Evolutionary conservation across 2,329 filamentous ascomycete species (phyloP).

Genomic region (Fusarium haematococcum): DNA sequence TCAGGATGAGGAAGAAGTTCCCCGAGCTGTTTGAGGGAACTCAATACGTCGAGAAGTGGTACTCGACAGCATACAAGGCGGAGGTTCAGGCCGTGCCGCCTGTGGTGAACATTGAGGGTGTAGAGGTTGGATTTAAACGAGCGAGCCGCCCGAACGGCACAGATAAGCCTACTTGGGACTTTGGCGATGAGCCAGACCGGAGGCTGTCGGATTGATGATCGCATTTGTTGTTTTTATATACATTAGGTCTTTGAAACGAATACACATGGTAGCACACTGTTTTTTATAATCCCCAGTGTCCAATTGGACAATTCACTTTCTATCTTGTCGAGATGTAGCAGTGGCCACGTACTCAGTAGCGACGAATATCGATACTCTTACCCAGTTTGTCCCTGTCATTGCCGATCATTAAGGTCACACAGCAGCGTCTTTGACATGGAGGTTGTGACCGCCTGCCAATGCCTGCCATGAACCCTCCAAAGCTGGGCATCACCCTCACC

Average conservation of each 20-base stretch:
- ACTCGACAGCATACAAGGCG: slow-evolving; percentile 32
- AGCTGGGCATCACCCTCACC: not conserved
- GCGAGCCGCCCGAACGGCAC: slow-evolving; percentile 64
- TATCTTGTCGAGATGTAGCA: not conserved
- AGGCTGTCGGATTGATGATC: slow-evolving; percentile 8
- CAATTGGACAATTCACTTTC: not conserved
- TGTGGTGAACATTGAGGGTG: slow-evolving; percentile 57
- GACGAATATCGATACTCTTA: not conserved
- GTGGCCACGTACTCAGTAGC: not conserved
- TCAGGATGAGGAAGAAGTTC: slow-evolving; percentile 46
- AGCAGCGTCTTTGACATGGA: not conserved
- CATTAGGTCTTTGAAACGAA: not conserved
- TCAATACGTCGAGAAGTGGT: slow-evolving; percentile 36
- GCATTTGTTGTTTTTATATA: not conserved
- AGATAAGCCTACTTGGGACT: slow-evolving; percentile 68
- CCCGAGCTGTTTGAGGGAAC: slow-evolving; percentile 28
- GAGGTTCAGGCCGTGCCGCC: slow-evolving; percentile 58
- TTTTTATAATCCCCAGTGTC: not conserved
- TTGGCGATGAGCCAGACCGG: slow-evolving; percentile 39
- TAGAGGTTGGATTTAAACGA: slow-evolving; percentile 57
- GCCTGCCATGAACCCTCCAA: not conserved
- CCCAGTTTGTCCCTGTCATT: not conserved
- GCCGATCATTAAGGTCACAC: not conserved
- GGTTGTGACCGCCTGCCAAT: not conserved
- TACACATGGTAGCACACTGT: not conserved